Conservation (phyloP, 805 yeast genomes). For the Yarrowia sp. region DNA sequence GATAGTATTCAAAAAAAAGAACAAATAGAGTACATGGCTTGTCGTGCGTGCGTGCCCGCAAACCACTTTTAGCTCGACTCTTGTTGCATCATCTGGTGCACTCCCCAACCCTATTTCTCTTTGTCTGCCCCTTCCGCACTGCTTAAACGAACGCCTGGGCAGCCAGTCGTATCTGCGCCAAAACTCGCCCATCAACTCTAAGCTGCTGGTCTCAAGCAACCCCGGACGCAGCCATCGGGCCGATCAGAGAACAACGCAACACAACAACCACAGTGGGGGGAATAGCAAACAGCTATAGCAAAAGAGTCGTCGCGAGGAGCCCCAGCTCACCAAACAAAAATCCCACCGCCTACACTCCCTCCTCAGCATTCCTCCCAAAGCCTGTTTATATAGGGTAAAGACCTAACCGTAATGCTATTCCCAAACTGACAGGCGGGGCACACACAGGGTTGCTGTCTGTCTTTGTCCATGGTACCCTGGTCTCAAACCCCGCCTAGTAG, state of each 20-base stretch:
- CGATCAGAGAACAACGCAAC: no score
- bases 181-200: constrained; percentile 10
- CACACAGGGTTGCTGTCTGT: constrained; percentile 11
- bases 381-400: constrained; percentile 1
- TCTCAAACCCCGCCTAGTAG: constrained; percentile 26
- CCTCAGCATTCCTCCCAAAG: background rate
- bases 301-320: no score
- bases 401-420: background rate
- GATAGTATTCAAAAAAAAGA: background rate
- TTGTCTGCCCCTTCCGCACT: constrained; percentile 22
- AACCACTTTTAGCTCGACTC: background rate
- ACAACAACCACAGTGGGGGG: no score
- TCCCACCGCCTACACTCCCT: background rate
- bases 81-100: constrained; percentile 14
- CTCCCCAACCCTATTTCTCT: background rate
- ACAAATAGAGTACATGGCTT: background rate
- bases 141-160: constrained; percentile 27
- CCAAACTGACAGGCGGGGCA: constrained; percentile 5
- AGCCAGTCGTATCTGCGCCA: constrained; percentile 25
- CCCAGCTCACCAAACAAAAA: background rate
- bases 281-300: no score
- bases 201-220: background rate
- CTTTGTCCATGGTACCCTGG: constrained; percentile 23
- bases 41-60: constrained; percentile 26
- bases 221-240: background rate